Evolutionary conservation across 2,329 filamentous ascomycete species (phyloP), one percentile per base, ranked within the genome.

Genomic region (Neonectria punicea): DNA sequence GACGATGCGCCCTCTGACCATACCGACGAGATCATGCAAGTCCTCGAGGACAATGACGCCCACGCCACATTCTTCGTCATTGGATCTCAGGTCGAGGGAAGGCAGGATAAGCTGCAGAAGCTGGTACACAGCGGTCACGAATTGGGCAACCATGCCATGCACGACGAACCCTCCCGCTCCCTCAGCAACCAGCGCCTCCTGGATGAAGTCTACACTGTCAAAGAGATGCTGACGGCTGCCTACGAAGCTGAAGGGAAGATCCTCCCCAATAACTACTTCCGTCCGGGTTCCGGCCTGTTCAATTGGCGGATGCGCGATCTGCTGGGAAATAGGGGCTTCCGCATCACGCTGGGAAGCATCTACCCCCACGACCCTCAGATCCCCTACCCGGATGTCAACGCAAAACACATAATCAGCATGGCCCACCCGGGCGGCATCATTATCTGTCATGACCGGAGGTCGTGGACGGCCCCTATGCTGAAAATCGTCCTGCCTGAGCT

Each of bases 291-390:
- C 0, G 94, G 94, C 14, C 90, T 97, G 77, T 97, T 97, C 81
- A 93, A 86, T 73, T 81, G 83, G 46, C 78, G 86, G 18, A 94
- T 97, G 89, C 84, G 92, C 20, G 78, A 80, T 36, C 76, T 91
- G 39, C 79, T 93, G 8, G 80, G 80, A 36, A 82, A 80, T 56
- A 76, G 93, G 66, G 90, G 89, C 4, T 94, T 93, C 78, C 83
- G 85, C 54, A 83, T 96, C 56, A 90, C 94, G n/a, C 81, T 97
- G 43, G 94, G 94, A 3, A 90, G 89, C 77, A 90, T 97, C 44
- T 97, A 97, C 79, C 94, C 94, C 5, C 93, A 97, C 80, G 94
- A 97, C 80, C 90, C 94, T n/a, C 93, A 97, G 83, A 90, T 97
- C 63, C 83, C 83, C 10, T 90, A 87, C 73, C 85, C 88, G 70